Evolutionary conservation across 2,329 filamentous ascomycete species (phyloP).

Genomic region (Shiraia sp.): DNA sequence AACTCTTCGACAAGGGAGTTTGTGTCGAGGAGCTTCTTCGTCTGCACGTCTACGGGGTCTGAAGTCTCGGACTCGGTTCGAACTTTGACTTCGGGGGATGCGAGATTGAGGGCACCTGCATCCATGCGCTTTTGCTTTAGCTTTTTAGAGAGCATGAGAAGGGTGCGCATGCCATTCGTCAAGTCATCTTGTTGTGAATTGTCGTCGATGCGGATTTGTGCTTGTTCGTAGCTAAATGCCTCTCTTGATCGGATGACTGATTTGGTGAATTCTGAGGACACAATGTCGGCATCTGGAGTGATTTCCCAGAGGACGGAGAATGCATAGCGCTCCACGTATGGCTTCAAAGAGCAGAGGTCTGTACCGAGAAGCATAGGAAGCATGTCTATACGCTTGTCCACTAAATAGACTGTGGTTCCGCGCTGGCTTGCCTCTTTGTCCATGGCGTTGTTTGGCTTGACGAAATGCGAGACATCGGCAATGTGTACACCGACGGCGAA

Average conservation of each 20-base stretch:
- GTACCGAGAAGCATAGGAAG: slow-evolving; percentile 94
- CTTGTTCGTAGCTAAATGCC: slow-evolving; percentile 97
- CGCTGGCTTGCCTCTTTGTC: slow-evolving; percentile 91
- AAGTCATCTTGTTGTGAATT: slow-evolving; percentile 83
- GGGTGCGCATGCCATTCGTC: slow-evolving; percentile 82
- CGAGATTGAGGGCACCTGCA: slow-evolving; percentile 90
- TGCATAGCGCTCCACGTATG: slow-evolving; percentile 81
- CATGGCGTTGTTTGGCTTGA: slow-evolving; percentile 96
- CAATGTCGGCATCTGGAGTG: slow-evolving; percentile 79
- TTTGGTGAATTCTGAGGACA: slow-evolving; percentile 88
- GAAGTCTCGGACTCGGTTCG: slow-evolving; percentile 95
- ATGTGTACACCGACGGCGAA: slow-evolving; percentile 97
- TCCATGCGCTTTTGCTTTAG: slow-evolving; percentile 92
- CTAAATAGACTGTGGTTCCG: slow-evolving; percentile 94
- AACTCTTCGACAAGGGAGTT: slow-evolving; percentile 99
- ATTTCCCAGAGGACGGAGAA: slow-evolving; percentile 73
- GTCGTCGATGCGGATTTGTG: slow-evolving; percentile 92
- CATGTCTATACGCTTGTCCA: slow-evolving; percentile 99
- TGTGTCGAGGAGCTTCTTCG: slow-evolving; percentile 89
- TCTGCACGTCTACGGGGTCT: slow-evolving; percentile 94
- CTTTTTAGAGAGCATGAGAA: slow-evolving; percentile 88
- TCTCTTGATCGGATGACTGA: slow-evolving; percentile 96
- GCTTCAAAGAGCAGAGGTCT: slow-evolving; percentile 93
- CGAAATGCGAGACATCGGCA: slow-evolving; percentile 98
- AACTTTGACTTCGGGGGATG: slow-evolving; percentile 96